Evolutionary conservation across 371 early-diverging fungal genomes (phyloP), one percentile per base, ranked within the genome.

Genomic region (Cokeromyces recurvatus): DNA sequence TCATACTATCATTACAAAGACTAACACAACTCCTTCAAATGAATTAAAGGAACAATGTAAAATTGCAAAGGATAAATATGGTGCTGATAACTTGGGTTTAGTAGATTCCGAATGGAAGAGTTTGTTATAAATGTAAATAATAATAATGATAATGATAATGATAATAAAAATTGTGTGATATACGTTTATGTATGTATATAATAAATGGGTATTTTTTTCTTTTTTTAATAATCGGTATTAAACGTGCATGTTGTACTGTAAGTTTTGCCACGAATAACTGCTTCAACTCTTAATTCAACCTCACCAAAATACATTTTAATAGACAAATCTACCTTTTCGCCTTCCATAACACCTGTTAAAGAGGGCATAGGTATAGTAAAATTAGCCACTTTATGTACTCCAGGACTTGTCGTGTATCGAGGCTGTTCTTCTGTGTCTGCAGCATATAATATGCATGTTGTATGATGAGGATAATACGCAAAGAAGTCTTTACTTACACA

Each of bases 331-430:
- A 75, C 71, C 48, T 75, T 75, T 44, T 75, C 71, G 15, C 75
- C 75, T 52, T 75, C 75, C 53, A 59, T 69, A 6, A 75, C 75
- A 34, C 75, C 75, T 16, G 75, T 68, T 22, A 75, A 49, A 19
- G 63, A 54, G 40, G 75, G 75, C 75, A 75, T 75, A 7, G 75
- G 75, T 15, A 75, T 75, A 12, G 75, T 75, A 38, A 75, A 75
- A 39, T 75, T 71, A 40, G 75, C 75, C 2, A 75, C 68, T 47
- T 69, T 68, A 19, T 66, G 75, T 4, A 75, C 75, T 38, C 75
- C 71, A 8, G 71, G 75, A 34, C 71, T 68, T 22, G 68, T 66
- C 27, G 71, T 75, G 48, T 71, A 75, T 21, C 69, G 64, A 22
- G 75, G 75, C 31, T 66, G 62, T 34, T 66, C 71, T 32, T 75